Percentiles rank a stretch among this genome's conserved stretches.
Conservation (phyloP, 495 filamentous ascomycete genomes). For the Penicillium crystallinum region DNA sequence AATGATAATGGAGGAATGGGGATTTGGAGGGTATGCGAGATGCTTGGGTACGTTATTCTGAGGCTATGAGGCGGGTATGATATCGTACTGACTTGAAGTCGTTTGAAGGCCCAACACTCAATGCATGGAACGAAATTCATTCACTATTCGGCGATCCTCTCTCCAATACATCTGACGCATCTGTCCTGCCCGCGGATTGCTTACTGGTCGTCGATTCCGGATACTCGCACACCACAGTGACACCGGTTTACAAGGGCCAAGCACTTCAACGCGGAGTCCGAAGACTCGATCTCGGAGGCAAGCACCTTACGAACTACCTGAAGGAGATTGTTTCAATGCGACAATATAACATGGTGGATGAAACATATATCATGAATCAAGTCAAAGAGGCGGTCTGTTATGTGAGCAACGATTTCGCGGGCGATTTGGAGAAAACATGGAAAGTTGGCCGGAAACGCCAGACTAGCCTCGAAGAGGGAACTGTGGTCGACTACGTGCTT, state of each 20-base stretch:
- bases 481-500: slow-evolving; percentile 87
- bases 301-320: slow-evolving; percentile 90
- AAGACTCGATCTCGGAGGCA: slow-evolving; percentile 86
- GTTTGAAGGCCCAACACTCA: slow-evolving; percentile 58
- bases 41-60: slow-evolving; percentile 44
- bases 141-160: slow-evolving; percentile 52
- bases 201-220: slow-evolving; percentile 85
- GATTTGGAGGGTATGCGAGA: slow-evolving; percentile 81
- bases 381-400: slow-evolving; percentile 91
- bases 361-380: slow-evolving; percentile 87
- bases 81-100: slow-evolving; percentile 2
- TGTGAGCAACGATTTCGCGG: slow-evolving; percentile 69
- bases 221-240: slow-evolving; percentile 91
- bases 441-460: slow-evolving; percentile 61
- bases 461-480: slow-evolving; percentile 49
- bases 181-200: slow-evolving; percentile 64
- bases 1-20: slow-evolving; percentile 96
- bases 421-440: slow-evolving; percentile 78
- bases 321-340: slow-evolving; percentile 84
- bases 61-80: background rate
- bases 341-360: slow-evolving; percentile 91
- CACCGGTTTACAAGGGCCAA: slow-evolving; percentile 74
- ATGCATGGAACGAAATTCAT: slow-evolving; percentile 78
- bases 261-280: slow-evolving; percentile 78
- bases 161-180: slow-evolving; percentile 15